Percentiles rank a stretch among this genome's conserved stretches.
Evolutionary conservation across 805 yeast species (phyloP).

Genomic region (Starmerella kuoi): DNA sequence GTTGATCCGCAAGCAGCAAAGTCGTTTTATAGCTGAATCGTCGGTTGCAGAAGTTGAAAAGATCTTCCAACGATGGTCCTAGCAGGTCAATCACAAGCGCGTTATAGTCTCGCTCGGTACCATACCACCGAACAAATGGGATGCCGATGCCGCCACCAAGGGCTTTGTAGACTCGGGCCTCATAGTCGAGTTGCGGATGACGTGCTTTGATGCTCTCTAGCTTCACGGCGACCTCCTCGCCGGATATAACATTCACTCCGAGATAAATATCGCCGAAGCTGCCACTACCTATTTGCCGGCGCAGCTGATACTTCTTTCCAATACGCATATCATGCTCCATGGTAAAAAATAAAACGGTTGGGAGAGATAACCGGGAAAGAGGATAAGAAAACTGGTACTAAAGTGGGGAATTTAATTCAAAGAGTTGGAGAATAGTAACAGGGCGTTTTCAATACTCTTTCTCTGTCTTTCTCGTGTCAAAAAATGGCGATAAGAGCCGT

Average conservation of each 20-base stretch:
- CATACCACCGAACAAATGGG: slow-evolving; percentile 94
- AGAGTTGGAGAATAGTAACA: too few relatives aligned
- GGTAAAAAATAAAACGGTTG: too few relatives aligned
- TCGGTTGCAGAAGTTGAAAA: slow-evolving; percentile 90
- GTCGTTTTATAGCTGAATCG: slow-evolving; percentile 90
- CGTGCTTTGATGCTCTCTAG: slow-evolving; percentile 79
- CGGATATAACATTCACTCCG: slow-evolving; percentile 79
- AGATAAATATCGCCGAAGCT: slow-evolving; percentile 95
- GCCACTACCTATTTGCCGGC: slow-evolving; percentile 94
- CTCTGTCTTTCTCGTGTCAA: too few relatives aligned
- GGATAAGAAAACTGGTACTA: neutral
- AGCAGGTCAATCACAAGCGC: slow-evolving; percentile 93
- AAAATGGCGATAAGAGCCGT: too few relatives aligned
- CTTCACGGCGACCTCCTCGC: slow-evolving; percentile 96
- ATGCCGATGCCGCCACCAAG: slow-evolving; percentile 94
- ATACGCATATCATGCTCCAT: slow-evolving; percentile 53
- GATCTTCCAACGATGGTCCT: slow-evolving; percentile 91
- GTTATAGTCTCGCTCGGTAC: slow-evolving; percentile 90
- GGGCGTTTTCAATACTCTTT: too few relatives aligned
- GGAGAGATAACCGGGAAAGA: too few relatives aligned
- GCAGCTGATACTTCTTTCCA: slow-evolving; percentile 91
- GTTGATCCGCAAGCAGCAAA: slow-evolving; percentile 82
- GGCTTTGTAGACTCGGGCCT: slow-evolving; percentile 89
- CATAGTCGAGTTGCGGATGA: slow-evolving; percentile 95
- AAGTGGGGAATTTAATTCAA: too few relatives aligned